Percentiles rank a stretch among this genome's conserved stretches.
phyloP scores from a whole-genome alignment of 2,329 filamentous ascomycete species.

The Coniosporium tulheliwenetii region DNA sequence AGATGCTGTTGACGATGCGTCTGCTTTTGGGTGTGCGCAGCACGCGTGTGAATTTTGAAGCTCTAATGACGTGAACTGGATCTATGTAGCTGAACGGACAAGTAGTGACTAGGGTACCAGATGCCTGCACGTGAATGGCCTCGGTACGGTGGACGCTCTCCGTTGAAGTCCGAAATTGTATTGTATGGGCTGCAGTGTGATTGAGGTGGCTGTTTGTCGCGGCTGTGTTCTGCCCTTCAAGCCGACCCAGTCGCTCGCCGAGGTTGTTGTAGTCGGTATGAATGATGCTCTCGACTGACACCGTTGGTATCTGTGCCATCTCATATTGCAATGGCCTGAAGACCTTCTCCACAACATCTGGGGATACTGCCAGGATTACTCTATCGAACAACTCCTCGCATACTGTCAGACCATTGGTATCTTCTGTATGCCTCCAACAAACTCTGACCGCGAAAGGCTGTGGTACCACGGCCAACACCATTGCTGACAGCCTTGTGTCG shows the following conservation, averaged over 20 bases:
- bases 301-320: constrained; percentile 31
- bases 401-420: constrained; percentile 3
- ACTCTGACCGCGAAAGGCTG: constrained; percentile 14
- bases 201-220: neutral
- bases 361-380: constrained; percentile 39
- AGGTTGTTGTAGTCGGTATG: constrained; percentile 18
- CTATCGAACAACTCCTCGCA: constrained; percentile 29
- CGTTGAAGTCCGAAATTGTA: constrained; percentile 18
- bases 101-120: constrained; percentile 37
- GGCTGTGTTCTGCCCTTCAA: neutral
- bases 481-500: constrained; percentile 24
- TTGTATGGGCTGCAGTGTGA: constrained; percentile 10
- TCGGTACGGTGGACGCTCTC: constrained; percentile 25
- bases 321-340: constrained; percentile 26
- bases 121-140: constrained; percentile 35
- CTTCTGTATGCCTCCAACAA: constrained; percentile 15
- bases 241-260: neutral
- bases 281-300: constrained; percentile 32
- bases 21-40: constrained; percentile 34
- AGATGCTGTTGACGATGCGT: constrained; percentile 30
- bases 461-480: constrained; percentile 21
- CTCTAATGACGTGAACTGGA: constrained; percentile 24
- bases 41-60: constrained; percentile 35
- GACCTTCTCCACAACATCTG: constrained; percentile 33
- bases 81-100: constrained; percentile 28